These are phyloP conservation scores for Coleophoma crateriformis DNA, from an alignment of 2,329 filamentous ascomycete species.

Conservation along the genomic window DNA sequence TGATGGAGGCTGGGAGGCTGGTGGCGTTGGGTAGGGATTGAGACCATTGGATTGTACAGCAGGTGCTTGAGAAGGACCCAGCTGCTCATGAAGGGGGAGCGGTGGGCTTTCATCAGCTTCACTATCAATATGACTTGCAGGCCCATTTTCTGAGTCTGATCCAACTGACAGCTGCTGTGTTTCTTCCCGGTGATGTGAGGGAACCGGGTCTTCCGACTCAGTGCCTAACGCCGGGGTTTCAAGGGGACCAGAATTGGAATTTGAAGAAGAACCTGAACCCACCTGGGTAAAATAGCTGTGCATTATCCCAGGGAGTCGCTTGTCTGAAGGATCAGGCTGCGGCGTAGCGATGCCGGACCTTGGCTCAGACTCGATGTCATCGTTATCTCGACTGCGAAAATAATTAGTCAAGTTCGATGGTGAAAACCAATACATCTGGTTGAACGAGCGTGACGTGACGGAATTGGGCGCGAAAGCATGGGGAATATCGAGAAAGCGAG, in stretches of 20 bases:
- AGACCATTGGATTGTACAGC: conserved; percentile 15
- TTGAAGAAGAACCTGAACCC: conserved; percentile 73
- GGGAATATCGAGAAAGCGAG: too few species aligned
- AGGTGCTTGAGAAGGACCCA: conserved; percentile 14
- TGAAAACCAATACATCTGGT: background rate
- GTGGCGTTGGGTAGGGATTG: conserved; percentile 52
- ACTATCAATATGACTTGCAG: conserved; percentile 13
- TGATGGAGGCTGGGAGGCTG: conserved; percentile 42
- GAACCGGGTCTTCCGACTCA: conserved; percentile 12
- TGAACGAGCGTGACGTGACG: background rate
- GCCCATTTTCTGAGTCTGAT: conserved; percentile 18
- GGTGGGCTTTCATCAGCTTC: conserved; percentile 16
- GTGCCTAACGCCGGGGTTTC: conserved; percentile 20
- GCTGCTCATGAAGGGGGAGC: conserved; percentile 16
- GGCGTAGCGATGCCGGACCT: conserved; percentile 90
- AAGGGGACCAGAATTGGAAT: conserved; percentile 20
- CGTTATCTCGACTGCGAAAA: conserved; percentile 42
- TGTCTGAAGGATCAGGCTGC: conserved; percentile 88
- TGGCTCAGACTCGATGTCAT: conserved; percentile 79
- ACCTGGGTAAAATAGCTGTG: conserved; percentile 98
- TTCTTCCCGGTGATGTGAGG: conserved; percentile 14
- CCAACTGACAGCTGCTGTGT: conserved; percentile 17
- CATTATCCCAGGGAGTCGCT: conserved; percentile 91
- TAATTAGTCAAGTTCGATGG: conserved; percentile 21
- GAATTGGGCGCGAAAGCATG: too few species aligned